Base-by-base conservation (phyloP, 768 basidiomycete species). In the Trametes cinnabarina region DNA sequence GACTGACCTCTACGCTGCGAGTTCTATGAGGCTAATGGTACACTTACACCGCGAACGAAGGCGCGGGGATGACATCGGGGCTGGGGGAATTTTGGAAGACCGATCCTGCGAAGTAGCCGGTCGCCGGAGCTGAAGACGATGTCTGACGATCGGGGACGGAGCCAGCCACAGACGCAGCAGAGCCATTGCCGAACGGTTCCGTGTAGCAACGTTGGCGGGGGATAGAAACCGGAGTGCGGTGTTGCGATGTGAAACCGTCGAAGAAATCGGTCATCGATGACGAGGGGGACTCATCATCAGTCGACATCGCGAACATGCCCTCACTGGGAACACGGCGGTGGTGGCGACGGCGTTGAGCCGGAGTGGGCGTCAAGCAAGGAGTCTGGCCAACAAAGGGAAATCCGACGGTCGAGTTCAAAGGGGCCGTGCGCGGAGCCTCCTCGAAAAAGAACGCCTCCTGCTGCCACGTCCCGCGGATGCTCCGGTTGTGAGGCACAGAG, bases 21-120 rank as follows among this genome's bases (percentile, higher is more conserved):
- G 68, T 58, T 68, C 66, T 67, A 63, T 49, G 43, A 43, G 46
- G 46, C 57, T 63, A 32, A 52, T 63, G 51, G 63, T 68, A 67
- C 64, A 71, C 70, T 79, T 71, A 79, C 50, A 75, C 73, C 71
- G 69, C 69, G 68, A 87, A 85, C 62, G 79, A 74, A 54, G 87
- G 88, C 59, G 83, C 81, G 44, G 90, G 90, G 47, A 92, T 74
- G 68, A 88, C 88, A 60, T 91, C 90, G 51, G 90, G 90, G 66
- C 86, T 90, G 15, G 90, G 90, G 57, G 88, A 90, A 77, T 90
- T 92, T 79, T 91, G 90, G 83, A 90, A 92, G 66, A 79, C 76
- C 30, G 88, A 90, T 66, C 88, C 90, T 63, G 90, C 89, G 71
- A 88, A 92, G 68, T 82, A 89, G 8, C 80, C 80, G 26, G 74